A percentile compares a stretch with the other conserved stretches of the same genome.
Conservation (phyloP, 73 alveolate species). For the Durusdinium trenchii region DNA sequence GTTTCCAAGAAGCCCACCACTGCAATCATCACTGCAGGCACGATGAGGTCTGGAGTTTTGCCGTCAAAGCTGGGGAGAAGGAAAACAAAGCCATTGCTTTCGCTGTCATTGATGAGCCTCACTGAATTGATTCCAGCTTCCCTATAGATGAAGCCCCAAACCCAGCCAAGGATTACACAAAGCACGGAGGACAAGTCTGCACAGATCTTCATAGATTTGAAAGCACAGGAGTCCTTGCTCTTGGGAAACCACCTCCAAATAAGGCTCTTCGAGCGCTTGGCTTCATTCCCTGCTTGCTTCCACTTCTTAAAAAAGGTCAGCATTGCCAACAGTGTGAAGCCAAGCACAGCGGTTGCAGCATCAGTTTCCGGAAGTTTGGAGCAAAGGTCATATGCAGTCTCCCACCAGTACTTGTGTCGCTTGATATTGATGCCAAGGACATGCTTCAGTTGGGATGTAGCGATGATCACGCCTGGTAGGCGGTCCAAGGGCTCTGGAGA, state of each 20-base stretch:
- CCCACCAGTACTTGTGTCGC: slow-evolving; percentile 91
- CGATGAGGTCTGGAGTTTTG: slow-evolving; percentile 47
- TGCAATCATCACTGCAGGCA: slow-evolving; percentile 82
- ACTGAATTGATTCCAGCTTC: slow-evolving; percentile 71
- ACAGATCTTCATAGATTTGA: slow-evolving; percentile 72
- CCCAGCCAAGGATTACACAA: slow-evolving; percentile 82
- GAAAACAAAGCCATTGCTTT: slow-evolving; percentile 61
- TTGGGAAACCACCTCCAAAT: slow-evolving; percentile 84
- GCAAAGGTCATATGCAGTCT: slow-evolving; percentile 61
- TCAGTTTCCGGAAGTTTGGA: slow-evolving; percentile 27
- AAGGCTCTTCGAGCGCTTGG: slow-evolving; percentile 74
- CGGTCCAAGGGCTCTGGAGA: too few species aligned
- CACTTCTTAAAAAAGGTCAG: slow-evolving; percentile 81
- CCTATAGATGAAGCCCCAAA: slow-evolving; percentile 72
- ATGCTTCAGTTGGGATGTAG: slow-evolving; percentile 94
- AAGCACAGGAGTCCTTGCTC: slow-evolving; percentile 34
- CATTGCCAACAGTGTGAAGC: slow-evolving; percentile 65
- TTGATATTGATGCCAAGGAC: slow-evolving; percentile 80
- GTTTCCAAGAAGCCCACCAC: slow-evolving; percentile 95
- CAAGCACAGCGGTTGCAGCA: slow-evolving; percentile 42
- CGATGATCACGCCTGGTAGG: slow-evolving; percentile 90
- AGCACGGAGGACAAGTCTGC: slow-evolving; percentile 90
- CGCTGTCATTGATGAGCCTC: slow-evolving; percentile 43
- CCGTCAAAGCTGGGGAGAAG: slow-evolving; percentile 32
- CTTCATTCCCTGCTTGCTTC: slow-evolving; percentile 76